Evolutionary conservation across 345 rosid genomes (phyloP), one percentile per base, ranked within the genome.

Genomic region (Arabis alpina): DNA sequence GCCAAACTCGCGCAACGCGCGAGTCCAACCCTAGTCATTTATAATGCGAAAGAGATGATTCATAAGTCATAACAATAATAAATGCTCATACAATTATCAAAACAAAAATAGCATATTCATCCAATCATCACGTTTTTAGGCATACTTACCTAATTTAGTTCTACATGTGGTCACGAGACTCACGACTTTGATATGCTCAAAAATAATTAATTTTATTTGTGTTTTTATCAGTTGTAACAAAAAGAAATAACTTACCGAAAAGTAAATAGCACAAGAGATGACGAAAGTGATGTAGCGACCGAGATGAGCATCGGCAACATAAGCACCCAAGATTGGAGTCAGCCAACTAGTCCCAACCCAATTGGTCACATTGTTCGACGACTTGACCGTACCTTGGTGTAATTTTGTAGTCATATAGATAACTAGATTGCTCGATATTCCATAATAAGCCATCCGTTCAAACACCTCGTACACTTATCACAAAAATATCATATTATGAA

Each of bases 341-440:
- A 91, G 73, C 92, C 90, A 91, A 41, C 79, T 73, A 37, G 96
- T 87, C 44, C 99, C 99, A 2, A 83, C 96, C 97, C 97, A 94
- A 63, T 91, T 89, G 72, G 99, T 94, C 34, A 94, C 99, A 42
- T 91, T 91, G 27, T 94, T 91, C 40, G 96, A 70, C 2, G 99
- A 94, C 69, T 69, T 73, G 48, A 94, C 99, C 0, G 96, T 91
- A 9, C 97, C 97, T 68, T 94, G 85, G 30, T 83, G 93, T 59
- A 94, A 86, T 80, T 79, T 88, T 37, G 70, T 84, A 0, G 99
- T 87, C 86, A 94, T 58, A 58, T 89, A 94, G 0, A 92, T 48
- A 8, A 94, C 87, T 19, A 94, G 59, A 58, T 91, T 94, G 50
- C 87, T 81, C 5, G 97, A 88, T 80, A 91, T 88, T 3, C 96